A percentile compares a stretch with the other conserved stretches of the same genome.
Evolutionary conservation across 192 early-diverging fungal genomes (phyloP).

Genomic region (Coemansia sp.): DNA sequence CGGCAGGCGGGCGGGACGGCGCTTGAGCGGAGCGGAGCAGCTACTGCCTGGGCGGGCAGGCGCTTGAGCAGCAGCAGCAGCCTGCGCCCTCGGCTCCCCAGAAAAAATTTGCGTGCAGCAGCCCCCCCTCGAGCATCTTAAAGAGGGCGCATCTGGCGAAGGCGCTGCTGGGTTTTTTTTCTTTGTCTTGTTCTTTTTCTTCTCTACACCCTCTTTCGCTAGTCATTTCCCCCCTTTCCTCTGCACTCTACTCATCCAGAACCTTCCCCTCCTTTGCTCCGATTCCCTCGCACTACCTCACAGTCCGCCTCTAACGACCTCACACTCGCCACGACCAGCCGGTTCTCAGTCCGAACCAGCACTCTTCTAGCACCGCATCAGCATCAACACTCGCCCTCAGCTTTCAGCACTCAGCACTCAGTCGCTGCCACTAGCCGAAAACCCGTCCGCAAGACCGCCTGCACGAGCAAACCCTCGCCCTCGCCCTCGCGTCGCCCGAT

Average conservation of each 20-base stretch:
- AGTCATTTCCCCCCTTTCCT: slow-evolving; percentile 31
- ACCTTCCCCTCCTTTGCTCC: slow-evolving; percentile 21
- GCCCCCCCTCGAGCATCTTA: slow-evolving; percentile 3
- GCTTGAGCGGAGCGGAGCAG: background rate
- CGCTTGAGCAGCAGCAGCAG: background rate
- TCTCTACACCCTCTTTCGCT: slow-evolving; percentile 15
- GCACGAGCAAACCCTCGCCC: background rate
- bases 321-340: background rate
- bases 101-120: slow-evolving; percentile 7
- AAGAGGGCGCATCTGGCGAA: slow-evolving; percentile 25
- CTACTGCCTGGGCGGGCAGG: slow-evolving; percentile 4
- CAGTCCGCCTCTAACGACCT: slow-evolving; percentile 16
- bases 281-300: slow-evolving; percentile 9
- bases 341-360: background rate
- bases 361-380: background rate
- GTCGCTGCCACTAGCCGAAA: background rate
- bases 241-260: slow-evolving; percentile 38
- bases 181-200: slow-evolving; percentile 17
- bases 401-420: background rate
- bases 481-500: background rate
- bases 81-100: slow-evolving; percentile 1
- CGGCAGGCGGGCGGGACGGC: background rate
- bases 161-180: slow-evolving; percentile 1
- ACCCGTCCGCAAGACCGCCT: background rate
- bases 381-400: background rate